phyloP scores from a whole-genome alignment of 2,329 filamentous ascomycete genomes.

The Aureobasidium melanogenum region DNA sequence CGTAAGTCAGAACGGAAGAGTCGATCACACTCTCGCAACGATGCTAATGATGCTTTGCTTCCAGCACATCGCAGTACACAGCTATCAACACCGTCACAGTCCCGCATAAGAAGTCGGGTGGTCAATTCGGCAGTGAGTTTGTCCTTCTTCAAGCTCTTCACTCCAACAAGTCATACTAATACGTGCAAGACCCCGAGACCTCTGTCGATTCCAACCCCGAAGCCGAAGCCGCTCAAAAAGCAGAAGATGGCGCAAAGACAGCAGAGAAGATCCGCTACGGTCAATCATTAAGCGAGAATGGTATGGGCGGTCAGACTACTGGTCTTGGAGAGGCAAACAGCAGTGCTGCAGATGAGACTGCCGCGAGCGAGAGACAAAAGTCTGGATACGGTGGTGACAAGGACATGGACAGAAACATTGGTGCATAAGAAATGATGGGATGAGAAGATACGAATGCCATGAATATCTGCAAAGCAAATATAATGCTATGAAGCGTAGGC shows the following conservation, averaged over 20 bases:
- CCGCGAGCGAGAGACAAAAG: slow-evolving; percentile 37
- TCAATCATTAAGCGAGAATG: slow-evolving; percentile 47
- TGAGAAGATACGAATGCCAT: background rate
- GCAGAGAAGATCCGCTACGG: slow-evolving; percentile 48
- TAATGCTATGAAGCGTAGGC: background rate
- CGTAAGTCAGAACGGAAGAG: background rate
- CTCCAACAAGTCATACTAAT: slow-evolving; percentile 12
- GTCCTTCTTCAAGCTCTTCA: background rate
- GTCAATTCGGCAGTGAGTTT: slow-evolving; percentile 45
- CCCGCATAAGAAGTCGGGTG: slow-evolving; percentile 44
- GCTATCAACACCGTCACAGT: slow-evolving; percentile 42
- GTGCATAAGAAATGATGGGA: slow-evolving; percentile 31
- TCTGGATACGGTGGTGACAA: slow-evolving; percentile 42
- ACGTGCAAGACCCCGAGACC: slow-evolving; percentile 17
- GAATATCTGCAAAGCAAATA: background rate
- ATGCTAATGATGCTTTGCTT: background rate
- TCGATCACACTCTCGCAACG: background rate
- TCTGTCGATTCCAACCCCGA: slow-evolving; percentile 25
- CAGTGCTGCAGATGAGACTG: slow-evolving; percentile 27
- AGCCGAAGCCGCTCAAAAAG: slow-evolving; percentile 25
- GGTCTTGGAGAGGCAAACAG: slow-evolving; percentile 29
- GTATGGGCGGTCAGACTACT: slow-evolving; percentile 45
- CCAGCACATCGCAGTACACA: slow-evolving; percentile 39
- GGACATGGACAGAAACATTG: slow-evolving; percentile 42
- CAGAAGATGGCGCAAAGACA: slow-evolving; percentile 34